These are phyloP conservation scores for Nymphaea colorata DNA, from an alignment of 164 flowering plant genomes.

Conservation along the genomic window DNA sequence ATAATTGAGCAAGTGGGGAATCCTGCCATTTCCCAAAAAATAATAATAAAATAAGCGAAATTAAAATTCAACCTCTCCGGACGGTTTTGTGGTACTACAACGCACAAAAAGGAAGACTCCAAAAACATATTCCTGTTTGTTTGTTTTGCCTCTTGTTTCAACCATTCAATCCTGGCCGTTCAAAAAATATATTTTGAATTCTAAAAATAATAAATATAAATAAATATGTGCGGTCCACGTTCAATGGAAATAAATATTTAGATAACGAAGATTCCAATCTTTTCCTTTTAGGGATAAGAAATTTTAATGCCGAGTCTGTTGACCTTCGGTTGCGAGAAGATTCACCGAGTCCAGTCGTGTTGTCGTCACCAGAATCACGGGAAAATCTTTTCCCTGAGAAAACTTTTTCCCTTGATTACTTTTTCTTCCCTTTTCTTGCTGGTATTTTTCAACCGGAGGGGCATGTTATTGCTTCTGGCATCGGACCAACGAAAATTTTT, in stretches of 20 bases:
- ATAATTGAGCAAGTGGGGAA: too few relatives aligned
- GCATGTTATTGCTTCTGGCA: too few relatives aligned
- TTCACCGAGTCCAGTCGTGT: not conserved
- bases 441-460: too few relatives aligned
- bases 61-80: not conserved
- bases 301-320: too few relatives aligned
- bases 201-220: too few relatives aligned
- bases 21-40: too few relatives aligned
- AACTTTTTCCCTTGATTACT: too few relatives aligned
- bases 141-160: not conserved
- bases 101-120: not conserved
- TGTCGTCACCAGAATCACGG: not conserved
- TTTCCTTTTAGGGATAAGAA: not conserved
- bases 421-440: too few relatives aligned
- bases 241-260: not conserved
- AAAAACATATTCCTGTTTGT: not conserved
- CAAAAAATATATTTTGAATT: too few relatives aligned
- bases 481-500: too few relatives aligned
- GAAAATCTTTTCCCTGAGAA: too few relatives aligned
- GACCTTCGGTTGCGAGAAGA: not conserved
- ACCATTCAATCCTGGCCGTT: not conserved
- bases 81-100: not conserved
- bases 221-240: not conserved
- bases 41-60: too few relatives aligned
- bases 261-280: not conserved